These are phyloP conservation scores for Litchi chinensis DNA, from an alignment of 345 rosid species.

Conservation along the genomic window DNA sequence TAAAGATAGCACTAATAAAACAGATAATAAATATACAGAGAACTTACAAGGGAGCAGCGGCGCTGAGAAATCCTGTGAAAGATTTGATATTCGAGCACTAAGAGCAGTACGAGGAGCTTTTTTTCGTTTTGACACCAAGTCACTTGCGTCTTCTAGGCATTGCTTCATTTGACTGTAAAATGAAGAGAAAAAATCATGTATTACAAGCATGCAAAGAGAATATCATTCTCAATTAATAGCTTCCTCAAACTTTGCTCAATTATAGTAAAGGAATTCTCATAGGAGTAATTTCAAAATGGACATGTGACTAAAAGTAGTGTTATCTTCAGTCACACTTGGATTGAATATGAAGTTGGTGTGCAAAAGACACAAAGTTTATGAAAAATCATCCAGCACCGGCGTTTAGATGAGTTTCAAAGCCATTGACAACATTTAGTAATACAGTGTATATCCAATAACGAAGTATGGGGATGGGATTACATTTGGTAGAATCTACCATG, in stretches of 20 bases:
- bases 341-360: not conserved
- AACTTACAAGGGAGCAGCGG: slow-evolving; percentile 70
- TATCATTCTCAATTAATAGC: not conserved
- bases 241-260: not conserved
- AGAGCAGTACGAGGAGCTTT: slow-evolving; percentile 41
- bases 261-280: not conserved
- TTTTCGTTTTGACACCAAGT: slow-evolving; percentile 57
- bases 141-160: slow-evolving; percentile 57
- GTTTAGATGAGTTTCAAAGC: not conserved
- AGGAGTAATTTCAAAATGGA: not conserved
- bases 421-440: not conserved
- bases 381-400: not conserved
- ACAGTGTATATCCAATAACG: not conserved
- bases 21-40: slow-evolving; percentile 4
- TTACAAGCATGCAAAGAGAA: not conserved
- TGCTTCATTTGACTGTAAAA: slow-evolving; percentile 56
- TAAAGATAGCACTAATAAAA: slow-evolving; percentile 10
- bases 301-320: not conserved
- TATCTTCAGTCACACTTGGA: not conserved
- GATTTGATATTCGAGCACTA: slow-evolving; percentile 41
- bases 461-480: not conserved
- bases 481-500: not conserved
- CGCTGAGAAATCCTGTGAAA: slow-evolving; percentile 38
- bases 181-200: slow-evolving; percentile 14
- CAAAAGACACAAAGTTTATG: not conserved